Percentiles rank a stretch among this genome's conserved stretches.
phyloP scores from a whole-genome alignment of 768 basidiomycete genomes.

The Vararia minispora region DNA sequence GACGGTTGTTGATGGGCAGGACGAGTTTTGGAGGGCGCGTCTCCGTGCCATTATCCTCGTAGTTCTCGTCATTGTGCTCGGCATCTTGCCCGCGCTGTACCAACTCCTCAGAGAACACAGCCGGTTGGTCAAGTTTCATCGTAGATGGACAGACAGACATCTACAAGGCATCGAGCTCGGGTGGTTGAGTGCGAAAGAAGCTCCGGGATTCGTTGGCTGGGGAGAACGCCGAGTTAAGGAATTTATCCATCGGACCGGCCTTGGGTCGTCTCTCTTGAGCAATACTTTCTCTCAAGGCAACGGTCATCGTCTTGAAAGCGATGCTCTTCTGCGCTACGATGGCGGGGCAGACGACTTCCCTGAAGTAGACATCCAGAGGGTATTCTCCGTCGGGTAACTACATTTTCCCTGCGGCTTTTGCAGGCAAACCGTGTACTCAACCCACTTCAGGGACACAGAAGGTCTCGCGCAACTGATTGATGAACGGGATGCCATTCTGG shows the following conservation, averaged over 20 bases:
- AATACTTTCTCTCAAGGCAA: too few relatives aligned
- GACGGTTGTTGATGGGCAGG: conserved; percentile 23
- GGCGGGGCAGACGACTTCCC: conserved; percentile 22
- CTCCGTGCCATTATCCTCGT: conserved; percentile 60
- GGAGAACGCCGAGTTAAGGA: conserved; percentile 67
- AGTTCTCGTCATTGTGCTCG: conserved; percentile 48
- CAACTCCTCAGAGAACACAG: conserved; percentile 58
- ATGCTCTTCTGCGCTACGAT: conserved; percentile 10
- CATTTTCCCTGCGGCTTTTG: conserved; percentile 1
- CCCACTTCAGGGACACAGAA: conserved; percentile 46
- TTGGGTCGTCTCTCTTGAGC: conserved; percentile 56
- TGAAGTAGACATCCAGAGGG: conserved; percentile 57
- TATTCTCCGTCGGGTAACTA: conserved; percentile 65
- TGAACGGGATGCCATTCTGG: conserved; percentile 66
- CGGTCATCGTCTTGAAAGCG: too few relatives aligned
- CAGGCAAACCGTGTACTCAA: conserved; percentile 6
- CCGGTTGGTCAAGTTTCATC: conserved; percentile 39
- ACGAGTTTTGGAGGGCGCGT: conserved; percentile 34
- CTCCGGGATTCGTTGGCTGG: conserved; percentile 61
- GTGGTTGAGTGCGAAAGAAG: conserved; percentile 52
- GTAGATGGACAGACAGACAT: conserved; percentile 48
- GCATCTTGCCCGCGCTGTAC: conserved; percentile 51
- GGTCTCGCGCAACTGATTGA: conserved; percentile 58
- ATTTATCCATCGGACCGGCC: conserved; percentile 49
- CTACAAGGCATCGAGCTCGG: conserved; percentile 67